Conservation (phyloP, 75 land plant genomes). For the Adiantum capillusveneris region DNA sequence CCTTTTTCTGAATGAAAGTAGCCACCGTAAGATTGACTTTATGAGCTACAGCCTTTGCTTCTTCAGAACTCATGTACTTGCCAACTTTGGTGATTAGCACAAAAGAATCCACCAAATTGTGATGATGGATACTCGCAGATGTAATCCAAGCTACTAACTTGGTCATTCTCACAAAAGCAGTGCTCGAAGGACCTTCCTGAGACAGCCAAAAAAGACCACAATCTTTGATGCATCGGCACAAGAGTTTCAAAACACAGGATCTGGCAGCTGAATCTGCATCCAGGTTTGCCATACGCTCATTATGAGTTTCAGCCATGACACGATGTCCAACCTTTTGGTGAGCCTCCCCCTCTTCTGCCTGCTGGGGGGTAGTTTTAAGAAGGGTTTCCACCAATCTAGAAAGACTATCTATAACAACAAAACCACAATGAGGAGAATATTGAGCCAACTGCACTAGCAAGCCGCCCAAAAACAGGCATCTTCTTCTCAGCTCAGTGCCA, state of each 20-base stretch:
- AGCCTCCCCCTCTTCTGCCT: neutral
- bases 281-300: neutral
- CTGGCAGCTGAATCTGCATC: neutral
- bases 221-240: neutral
- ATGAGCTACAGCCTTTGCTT: neutral
- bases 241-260: neutral
- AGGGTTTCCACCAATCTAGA: neutral
- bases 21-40: slow-evolving; percentile 1
- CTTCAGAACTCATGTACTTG: neutral
- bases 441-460: neutral
- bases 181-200: neutral
- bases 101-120: no score
- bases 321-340: neutral
- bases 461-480: neutral
- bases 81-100: neutral
- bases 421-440: neutral
- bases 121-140: neutral
- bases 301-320: neutral
- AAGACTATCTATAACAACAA: neutral
- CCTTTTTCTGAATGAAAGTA: slow-evolving; percentile 7
- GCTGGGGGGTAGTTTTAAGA: neutral
- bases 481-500: neutral
- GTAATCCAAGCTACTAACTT: neutral
- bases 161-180: neutral
- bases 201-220: neutral